A percentile compares a stretch with the other conserved stretches of the same genome.
These are phyloP conservation scores for Beauveria asiatica DNA, from an alignment of 2,329 filamentous ascomycete genomes.

Conservation along the genomic window DNA sequence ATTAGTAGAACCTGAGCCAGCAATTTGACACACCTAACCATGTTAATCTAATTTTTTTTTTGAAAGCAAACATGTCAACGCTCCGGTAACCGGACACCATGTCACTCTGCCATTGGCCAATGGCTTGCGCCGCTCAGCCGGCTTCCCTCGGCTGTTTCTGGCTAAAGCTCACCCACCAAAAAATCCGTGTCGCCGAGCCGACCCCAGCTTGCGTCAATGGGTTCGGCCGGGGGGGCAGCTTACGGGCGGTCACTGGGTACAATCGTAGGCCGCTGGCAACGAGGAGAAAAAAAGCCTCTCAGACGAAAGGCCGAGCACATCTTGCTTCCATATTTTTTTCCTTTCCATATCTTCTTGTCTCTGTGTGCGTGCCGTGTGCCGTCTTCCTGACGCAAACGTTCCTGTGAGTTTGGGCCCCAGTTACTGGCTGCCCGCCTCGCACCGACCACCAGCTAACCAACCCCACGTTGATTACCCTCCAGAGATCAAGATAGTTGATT, in stretches of 20 bases:
- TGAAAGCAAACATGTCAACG: too few relatives aligned
- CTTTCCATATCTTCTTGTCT: background rate
- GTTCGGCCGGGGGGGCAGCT: background rate
- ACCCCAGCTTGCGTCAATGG: slow-evolving; percentile 1
- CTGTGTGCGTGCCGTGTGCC: background rate
- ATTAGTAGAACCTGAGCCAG: too few relatives aligned
- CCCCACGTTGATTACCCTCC: slow-evolving; percentile 4
- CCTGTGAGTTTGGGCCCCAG: background rate
- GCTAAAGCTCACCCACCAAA: background rate
- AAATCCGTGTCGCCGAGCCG: slow-evolving; percentile 11
- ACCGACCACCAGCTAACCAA: slow-evolving; percentile 8
- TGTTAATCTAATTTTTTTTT: too few relatives aligned
- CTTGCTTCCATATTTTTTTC: background rate
- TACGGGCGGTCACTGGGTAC: slow-evolving; percentile 4
- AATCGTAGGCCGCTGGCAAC: background rate
- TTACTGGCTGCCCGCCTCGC: background rate
- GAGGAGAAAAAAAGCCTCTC: slow-evolving; percentile 5
- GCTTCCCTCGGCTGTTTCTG: slow-evolving; percentile 13
- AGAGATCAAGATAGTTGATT: slow-evolving; percentile 8
- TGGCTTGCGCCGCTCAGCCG: slow-evolving; percentile 5
- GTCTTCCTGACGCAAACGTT: background rate
- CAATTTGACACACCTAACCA: too few relatives aligned
- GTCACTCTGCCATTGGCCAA: slow-evolving; percentile 5
- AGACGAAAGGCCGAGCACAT: background rate
- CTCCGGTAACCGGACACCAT: background rate